phyloP scores from a whole-genome alignment of 768 basidiomycete genomes.

The Xerocomellus amylosporus region DNA sequence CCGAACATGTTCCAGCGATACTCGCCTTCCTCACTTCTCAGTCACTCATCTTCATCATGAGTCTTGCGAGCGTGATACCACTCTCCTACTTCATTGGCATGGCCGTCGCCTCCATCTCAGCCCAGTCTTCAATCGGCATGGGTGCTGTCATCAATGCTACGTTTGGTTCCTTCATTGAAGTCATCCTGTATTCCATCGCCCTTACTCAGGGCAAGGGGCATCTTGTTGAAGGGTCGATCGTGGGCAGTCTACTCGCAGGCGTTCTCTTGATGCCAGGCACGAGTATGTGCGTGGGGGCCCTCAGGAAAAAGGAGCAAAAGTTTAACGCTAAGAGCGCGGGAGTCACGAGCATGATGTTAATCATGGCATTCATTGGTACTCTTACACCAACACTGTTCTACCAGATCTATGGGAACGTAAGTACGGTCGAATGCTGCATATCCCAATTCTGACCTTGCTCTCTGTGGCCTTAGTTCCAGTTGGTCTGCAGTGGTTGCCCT shows the following conservation, averaged over 20 bases:
- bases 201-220: constrained; percentile 88
- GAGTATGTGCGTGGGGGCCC: constrained; percentile 90
- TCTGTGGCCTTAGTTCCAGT: constrained; percentile 62
- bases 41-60: constrained; percentile 77
- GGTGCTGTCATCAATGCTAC: constrained; percentile 99
- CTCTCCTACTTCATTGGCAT: constrained; percentile 99
- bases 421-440: constrained; percentile 32
- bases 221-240: constrained; percentile 95
- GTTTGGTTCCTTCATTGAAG: constrained; percentile 98
- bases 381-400: constrained; percentile 96
- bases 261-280: constrained; percentile 96
- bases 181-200: constrained; percentile 88
- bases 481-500: constrained; percentile 82
- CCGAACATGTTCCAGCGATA: constrained; percentile 60
- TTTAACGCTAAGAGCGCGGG: constrained; percentile 99
- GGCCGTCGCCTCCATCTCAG: constrained; percentile 99
- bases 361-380: constrained; percentile 99
- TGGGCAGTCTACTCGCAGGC: constrained; percentile 92
- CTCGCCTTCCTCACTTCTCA: constrained; percentile 69
- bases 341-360: constrained; percentile 98
- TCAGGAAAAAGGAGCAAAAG: constrained; percentile 89
- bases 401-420: constrained; percentile 94
- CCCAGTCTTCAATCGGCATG: constrained; percentile 98
- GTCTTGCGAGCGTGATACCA: constrained; percentile 90
- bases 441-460: constrained; percentile 10